These are phyloP conservation scores for Misopates orontium DNA, from an alignment of 257 asterid genomes.

Conservation along the genomic window DNA sequence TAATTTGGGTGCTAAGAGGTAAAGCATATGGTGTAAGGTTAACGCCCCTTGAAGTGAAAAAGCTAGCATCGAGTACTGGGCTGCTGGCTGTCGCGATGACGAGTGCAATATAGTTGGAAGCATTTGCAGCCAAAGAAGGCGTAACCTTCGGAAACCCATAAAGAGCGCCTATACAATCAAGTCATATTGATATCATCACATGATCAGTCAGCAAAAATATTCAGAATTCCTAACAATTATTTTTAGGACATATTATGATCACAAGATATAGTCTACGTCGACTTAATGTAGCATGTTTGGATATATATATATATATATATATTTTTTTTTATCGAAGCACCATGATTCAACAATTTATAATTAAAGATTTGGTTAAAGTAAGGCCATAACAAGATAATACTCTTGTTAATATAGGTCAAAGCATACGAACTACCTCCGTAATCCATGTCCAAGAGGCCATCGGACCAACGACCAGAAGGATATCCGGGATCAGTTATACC, in stretches of 20 bases:
- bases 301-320: too few species aligned
- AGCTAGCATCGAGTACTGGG: constrained; percentile 23
- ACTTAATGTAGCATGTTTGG: too few species aligned
- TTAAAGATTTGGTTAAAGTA: background rate
- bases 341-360: too few species aligned
- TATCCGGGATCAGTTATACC: background rate
- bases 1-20: constrained; percentile 24
- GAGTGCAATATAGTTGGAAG: constrained; percentile 20
- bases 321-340: too few species aligned
- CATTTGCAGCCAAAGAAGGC: constrained; percentile 25
- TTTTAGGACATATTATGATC: too few species aligned
- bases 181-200: too few species aligned
- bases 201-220: background rate
- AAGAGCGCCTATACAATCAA: constrained; percentile 19
- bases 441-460: constrained; percentile 20
- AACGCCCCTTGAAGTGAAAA: constrained; percentile 21
- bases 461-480: constrained; percentile 17
- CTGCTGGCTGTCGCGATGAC: constrained; percentile 30
- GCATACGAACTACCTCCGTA: background rate
- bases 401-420: too few species aligned
- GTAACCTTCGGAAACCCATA: constrained; percentile 23
- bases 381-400: background rate
- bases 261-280: too few species aligned
- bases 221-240: background rate
- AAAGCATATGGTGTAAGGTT: constrained; percentile 16